phyloP scores from a whole-genome alignment of 2,329 filamentous ascomycete genomes.

The Tolypocladium pustulatum region DNA sequence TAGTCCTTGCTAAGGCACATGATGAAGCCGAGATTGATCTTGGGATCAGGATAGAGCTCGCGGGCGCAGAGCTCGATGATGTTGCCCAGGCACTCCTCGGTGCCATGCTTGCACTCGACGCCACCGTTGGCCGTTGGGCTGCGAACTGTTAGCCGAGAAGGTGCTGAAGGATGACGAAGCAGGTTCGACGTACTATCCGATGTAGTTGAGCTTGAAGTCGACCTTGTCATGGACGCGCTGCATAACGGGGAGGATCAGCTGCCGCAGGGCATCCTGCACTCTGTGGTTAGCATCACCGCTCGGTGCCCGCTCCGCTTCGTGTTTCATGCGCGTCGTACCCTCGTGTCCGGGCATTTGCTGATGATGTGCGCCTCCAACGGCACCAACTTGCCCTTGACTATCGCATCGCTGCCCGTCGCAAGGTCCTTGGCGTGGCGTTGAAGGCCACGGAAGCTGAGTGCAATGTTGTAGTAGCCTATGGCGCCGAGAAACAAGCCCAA shows the following conservation, averaged over 20 bases:
- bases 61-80: slow-evolving; percentile 89
- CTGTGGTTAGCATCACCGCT: neutral
- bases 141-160: slow-evolving; percentile 9
- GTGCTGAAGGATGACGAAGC: no score
- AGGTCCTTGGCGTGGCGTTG: neutral
- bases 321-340: slow-evolving; percentile 27
- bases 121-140: slow-evolving; percentile 67
- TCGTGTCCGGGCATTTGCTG: slow-evolving; percentile 91
- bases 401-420: slow-evolving; percentile 3
- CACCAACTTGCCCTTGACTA: slow-evolving; percentile 32
- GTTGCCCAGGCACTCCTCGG: slow-evolving; percentile 82
- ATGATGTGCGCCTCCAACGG: slow-evolving; percentile 93
- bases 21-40: slow-evolving; percentile 83
- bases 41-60: slow-evolving; percentile 71
- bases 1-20: slow-evolving; percentile 81
- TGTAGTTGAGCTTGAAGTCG: slow-evolving; percentile 83
- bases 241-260: slow-evolving; percentile 81
- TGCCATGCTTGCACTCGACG: slow-evolving; percentile 81
- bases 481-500: slow-evolving; percentile 13
- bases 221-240: slow-evolving; percentile 71
- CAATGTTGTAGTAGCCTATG: slow-evolving; percentile 8
- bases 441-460: neutral
- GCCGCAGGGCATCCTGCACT: slow-evolving; percentile 58
- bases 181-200: slow-evolving; percentile 55
- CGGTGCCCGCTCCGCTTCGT: neutral